Evolutionary conservation across 2,329 filamentous ascomycete genomes (phyloP).

Genomic region (Coniochaeta sp.): DNA sequence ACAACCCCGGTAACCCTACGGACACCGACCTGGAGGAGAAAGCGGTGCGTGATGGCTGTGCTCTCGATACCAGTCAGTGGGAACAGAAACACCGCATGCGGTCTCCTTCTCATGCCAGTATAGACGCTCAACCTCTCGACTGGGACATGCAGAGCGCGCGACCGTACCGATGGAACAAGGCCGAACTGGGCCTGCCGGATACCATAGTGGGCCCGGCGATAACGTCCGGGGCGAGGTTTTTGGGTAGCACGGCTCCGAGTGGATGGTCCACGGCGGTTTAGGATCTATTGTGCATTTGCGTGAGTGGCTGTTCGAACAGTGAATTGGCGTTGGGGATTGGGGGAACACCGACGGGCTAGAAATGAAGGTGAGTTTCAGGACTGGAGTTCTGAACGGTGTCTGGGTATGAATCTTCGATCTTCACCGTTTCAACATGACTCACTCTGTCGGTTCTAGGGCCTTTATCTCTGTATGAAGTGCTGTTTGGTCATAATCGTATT

Average conservation of each 20-base stretch:
- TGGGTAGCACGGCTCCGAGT: conserved; percentile 13
- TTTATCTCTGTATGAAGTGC: no score
- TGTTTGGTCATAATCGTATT: no score
- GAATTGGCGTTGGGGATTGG: no score
- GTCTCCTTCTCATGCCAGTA: not conserved
- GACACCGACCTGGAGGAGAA: not conserved
- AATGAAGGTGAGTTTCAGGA: no score
- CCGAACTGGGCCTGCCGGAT: not conserved
- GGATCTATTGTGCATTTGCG: conserved; percentile 2
- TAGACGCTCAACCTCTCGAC: not conserved
- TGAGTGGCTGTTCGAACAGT: no score
- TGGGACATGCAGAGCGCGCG: not conserved
- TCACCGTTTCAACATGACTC: no score
- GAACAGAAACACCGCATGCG: not conserved
- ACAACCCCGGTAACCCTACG: not conserved
- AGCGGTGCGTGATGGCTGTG: not conserved
- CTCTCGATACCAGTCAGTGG: not conserved
- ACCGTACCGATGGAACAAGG: not conserved
- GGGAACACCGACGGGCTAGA: no score
- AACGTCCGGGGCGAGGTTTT: conserved; percentile 5
- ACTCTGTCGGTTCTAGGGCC: no score
- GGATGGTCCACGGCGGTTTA: conserved; percentile 9
- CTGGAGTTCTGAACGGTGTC: no score
- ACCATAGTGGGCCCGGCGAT: not conserved
- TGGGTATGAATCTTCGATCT: no score